Evolutionary conservation across 1,284 basidiomycete species (phyloP), one percentile per base, ranked within the genome.

Genomic region (Coniophora puteana): DNA sequence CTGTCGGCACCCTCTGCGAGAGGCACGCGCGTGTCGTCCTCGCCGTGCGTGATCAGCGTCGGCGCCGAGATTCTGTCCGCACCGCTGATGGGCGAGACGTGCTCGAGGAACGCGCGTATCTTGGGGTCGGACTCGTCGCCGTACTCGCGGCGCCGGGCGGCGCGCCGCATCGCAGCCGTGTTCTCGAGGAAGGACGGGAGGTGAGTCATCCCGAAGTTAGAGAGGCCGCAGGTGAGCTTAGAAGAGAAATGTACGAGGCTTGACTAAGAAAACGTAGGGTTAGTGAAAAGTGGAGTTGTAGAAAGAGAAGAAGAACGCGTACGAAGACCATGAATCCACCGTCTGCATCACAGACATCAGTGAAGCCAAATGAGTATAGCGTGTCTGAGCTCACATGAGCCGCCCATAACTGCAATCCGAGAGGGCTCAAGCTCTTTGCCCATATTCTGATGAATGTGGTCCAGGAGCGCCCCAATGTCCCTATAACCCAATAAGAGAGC

Each of bases 401-500:
- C 50, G 14, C 54, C 54, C 27, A 48, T 48, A 21, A 56, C 51
- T 5, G 53, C 53, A 20, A 56, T 43, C 8, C 48, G 48, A 16
- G 39, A 42, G 8, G 46, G 22, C n/a, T 53, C 32, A 11, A 56
- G 38, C 34, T 56, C 51, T 26, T 45, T 41, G 31, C 34, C 41
- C 53, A 54, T 50, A 21, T 46, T 38, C 29, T 41, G 16, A 6
- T 31, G 17, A 35, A 56, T 53, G 28, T 53, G 40, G 21, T 52
- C 51, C 20, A 55, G 26, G n/a, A 55, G 41, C 14, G 51, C 41
- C 4, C 51, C 54, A 17, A 56, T 56, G 26, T 56, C 53, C 32
- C 53, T 47, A 17, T 14, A 16, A 31, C 41, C n/a, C 28, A 21
- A 4, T 2, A 14, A 10, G 23, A 21, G 8, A n/a, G 11, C 4